Evolutionary conservation across 441 rosid species (phyloP), one percentile per base, ranked within the genome.

Genomic region (Adansonia gregorii): DNA sequence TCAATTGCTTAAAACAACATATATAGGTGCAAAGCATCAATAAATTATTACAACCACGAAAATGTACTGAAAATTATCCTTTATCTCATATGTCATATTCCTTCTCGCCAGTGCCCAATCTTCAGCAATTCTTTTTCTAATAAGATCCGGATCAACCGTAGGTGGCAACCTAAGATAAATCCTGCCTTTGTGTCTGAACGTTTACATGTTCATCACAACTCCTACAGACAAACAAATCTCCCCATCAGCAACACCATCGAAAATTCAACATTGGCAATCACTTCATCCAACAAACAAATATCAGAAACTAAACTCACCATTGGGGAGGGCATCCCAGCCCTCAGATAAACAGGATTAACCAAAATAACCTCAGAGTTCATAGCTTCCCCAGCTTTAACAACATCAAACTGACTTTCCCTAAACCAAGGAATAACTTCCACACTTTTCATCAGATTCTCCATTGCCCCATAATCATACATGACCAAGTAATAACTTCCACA

Each of bases 121-220:
- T 69, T 92, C 88, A 31, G 84, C 88, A 83, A 93, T 90, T 82
- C 87, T 91, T 83, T 75, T 90, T 83, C 46, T 88, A 70, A 95
- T 35, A 75, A 67, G 75, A 85, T 86, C 90, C 1, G 91, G 94
- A 75, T 93, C 97, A 0, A 85, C 79, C n/a, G 92, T 86, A 46
- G 99, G 99, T 48, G 99, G 93, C 78, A 95, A 72, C 84, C 98
- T 89, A 63, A 91, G 4, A 79, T 95, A 83, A 86, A 93, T 11
- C 99, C 98, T 39, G 95, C 98, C 87, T 90, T 94, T 19, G 96
- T 98, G 14, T 91, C 97, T 0, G 97, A 92, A 69, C 95, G 98
- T 52, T 24, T 93, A 97, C 94, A 93, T 79, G 83, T 93, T 95
- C 97, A 95, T 95, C 65, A 91, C 93, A 86, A 87, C 92, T 2